phyloP scores from a whole-genome alignment of 305 asterid species.

The Petunia hybrid region DNA sequence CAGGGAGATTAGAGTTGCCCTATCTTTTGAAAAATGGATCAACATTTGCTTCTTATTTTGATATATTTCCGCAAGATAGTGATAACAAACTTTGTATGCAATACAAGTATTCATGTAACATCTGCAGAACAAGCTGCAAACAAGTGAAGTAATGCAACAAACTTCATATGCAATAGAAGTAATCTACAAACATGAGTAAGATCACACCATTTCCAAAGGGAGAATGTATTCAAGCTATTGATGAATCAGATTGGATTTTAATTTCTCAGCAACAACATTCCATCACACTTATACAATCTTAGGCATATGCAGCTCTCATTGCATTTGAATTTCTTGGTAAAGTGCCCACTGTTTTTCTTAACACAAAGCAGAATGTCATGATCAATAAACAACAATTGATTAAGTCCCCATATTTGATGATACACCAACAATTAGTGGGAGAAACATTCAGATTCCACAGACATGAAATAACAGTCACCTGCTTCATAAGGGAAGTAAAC shows the following conservation, averaged over 20 bases:
- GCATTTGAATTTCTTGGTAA: neutral
- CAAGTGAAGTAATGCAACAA: neutral
- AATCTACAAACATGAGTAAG: neutral
- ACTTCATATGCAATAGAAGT: neutral
- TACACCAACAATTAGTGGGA: slow-evolving; percentile 34
- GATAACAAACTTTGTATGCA: neutral
- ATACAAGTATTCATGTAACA: neutral
- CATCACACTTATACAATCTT: neutral
- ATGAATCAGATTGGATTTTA: neutral
- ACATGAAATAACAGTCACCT: slow-evolving; percentile 53
- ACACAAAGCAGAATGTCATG: slow-evolving; percentile 11
- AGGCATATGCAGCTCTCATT: slow-evolving; percentile 8
- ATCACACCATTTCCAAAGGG: neutral
- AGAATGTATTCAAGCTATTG: slow-evolving; percentile 2
- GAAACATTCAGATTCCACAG: slow-evolving; percentile 29
- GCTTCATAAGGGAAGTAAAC: slow-evolving; percentile 94
- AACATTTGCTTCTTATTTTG: neutral
- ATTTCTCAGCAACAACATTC: slow-evolving; percentile 1
- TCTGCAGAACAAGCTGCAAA: neutral
- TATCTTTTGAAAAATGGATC: neutral
- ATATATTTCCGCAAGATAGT: neutral
- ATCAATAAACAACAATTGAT: slow-evolving; percentile 17
- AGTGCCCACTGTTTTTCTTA: too few relatives aligned
- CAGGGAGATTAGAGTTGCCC: neutral
- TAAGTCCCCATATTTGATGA: slow-evolving; percentile 2